Conservation (phyloP, 2,329 filamentous ascomycete genomes). For the Phialocephala subalpina region DNA sequence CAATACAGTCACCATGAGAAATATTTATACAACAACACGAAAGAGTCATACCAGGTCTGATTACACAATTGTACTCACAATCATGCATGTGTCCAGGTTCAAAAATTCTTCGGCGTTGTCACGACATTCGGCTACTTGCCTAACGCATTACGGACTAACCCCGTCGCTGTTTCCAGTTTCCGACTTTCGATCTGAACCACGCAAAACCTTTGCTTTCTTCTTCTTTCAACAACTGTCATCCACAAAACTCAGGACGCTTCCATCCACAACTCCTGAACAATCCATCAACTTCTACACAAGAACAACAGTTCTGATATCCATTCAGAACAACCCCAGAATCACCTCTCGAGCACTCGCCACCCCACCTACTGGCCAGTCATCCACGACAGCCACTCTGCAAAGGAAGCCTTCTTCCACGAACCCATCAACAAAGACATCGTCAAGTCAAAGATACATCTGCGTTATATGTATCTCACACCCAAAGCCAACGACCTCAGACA, state of each 20-base stretch:
- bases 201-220: neutral
- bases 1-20: neutral
- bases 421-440: conserved; percentile 41
- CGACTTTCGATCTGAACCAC: neutral
- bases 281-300: neutral
- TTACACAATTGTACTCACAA: neutral
- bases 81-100: neutral
- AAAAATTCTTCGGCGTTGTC: neutral
- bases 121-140: neutral
- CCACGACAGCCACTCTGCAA: conserved; percentile 18
- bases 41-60: conserved; percentile 1
- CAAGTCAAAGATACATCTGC: conserved; percentile 45
- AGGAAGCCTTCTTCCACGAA: conserved; percentile 37
- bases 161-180: no score
- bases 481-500: conserved; percentile 89
- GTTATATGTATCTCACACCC: conserved; percentile 53
- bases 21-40: conserved; percentile 39
- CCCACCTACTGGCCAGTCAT: conserved; percentile 9
- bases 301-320: conserved; percentile 1
- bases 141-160: neutral
- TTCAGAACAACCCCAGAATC: neutral
- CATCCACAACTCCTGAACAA: conserved; percentile 7
- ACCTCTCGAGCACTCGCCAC: neutral
- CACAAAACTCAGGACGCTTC: conserved; percentile 8
- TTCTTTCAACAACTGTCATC: conserved; percentile 7